Evolutionary conservation across 176 grass and related monocot species (phyloP).

Genomic region (Calamus simplicifolius): DNA sequence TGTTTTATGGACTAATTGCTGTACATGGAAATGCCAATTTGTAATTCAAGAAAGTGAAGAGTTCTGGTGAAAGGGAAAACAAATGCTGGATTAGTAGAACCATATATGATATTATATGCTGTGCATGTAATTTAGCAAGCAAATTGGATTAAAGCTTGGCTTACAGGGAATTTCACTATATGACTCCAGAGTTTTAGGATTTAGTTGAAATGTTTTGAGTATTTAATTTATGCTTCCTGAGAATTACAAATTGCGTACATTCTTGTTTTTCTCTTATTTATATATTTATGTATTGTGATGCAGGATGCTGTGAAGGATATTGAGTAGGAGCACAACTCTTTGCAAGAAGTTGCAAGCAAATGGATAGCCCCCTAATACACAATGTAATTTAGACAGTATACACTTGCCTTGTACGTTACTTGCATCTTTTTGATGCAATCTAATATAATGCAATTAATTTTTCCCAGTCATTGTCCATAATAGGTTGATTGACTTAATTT

Average conservation of each 20-base stretch:
- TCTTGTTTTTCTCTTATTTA: not conserved
- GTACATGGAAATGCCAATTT: not conserved
- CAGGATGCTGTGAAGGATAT: slow-evolving; percentile 99
- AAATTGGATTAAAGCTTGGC: no score
- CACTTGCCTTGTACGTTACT: slow-evolving; percentile 39
- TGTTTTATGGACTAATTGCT: not conserved
- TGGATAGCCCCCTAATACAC: slow-evolving; percentile 19
- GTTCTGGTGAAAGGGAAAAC: not conserved
- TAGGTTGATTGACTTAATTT: no score
- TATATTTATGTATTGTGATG: slow-evolving; percentile 8
- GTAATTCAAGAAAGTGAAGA: not conserved
- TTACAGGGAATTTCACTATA: no score
- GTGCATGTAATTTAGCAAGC: no score
- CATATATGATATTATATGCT: no score
- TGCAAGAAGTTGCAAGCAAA: slow-evolving; percentile 15
- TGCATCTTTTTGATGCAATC: slow-evolving; percentile 36
- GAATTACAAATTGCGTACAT: not conserved
- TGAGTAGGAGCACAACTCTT: slow-evolving; percentile 25
- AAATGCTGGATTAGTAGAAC: no score
- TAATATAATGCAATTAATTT: slow-evolving; percentile 37
- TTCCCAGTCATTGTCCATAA: not conserved
- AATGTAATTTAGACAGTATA: slow-evolving; percentile 23
- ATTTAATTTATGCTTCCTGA: not conserved
- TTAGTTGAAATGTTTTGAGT: not conserved
- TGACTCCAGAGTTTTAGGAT: no score